Evolutionary conservation across 1,139 yeast genomes (phyloP), one percentile per base, ranked within the genome.

Genomic region (Zygoascus sp.): DNA sequence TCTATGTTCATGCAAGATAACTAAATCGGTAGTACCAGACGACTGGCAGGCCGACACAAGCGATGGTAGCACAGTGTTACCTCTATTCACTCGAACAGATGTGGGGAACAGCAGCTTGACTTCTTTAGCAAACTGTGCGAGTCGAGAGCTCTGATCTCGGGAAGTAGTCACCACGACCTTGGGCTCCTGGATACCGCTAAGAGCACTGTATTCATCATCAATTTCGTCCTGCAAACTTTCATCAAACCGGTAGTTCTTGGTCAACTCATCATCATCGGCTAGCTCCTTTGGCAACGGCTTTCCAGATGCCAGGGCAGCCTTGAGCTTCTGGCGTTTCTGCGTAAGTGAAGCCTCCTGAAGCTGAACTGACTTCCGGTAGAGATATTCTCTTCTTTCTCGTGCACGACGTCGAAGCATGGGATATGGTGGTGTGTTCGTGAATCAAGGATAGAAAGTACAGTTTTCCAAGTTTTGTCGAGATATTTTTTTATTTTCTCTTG

Each of bases 111-210:
- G 70, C 43, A 92, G 74, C 61, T 86, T 84, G 55, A 94, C 76
- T 64, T 94, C 99, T 66, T 92, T 92, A 45, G 97, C 83, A 64
- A 92, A 94, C 65, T 92, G 98, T 40, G 87, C 74, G 46, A 92
- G 69, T 60, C 88, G 78, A 1, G 92, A 80, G 21, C 89, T 79
- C 9, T 98, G 97, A 58, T 87, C 88, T 67, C 99, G 76, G 19
- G 96, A 84, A 0, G 99, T 92, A 7, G 98, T 92, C 13, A 92
- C 90, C 17, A 92, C 82, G 7, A 92, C 77, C 58, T 87, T 81
- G n/a, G 99, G 98, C 53, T 94, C 98, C 21, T 79, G 77, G 35
- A 92, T 75, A 1, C 98, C 98, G 54, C 95, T 83, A 47, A 88
- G 69, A 25, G 87, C 89, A 45, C 85, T 75, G 67, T 92, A 92